A percentile compares a stretch with the other conserved stretches of the same genome.
Conservation (phyloP, 2,329 filamentous ascomycete species). For the Cladosporium sphaerospermum region DNA sequence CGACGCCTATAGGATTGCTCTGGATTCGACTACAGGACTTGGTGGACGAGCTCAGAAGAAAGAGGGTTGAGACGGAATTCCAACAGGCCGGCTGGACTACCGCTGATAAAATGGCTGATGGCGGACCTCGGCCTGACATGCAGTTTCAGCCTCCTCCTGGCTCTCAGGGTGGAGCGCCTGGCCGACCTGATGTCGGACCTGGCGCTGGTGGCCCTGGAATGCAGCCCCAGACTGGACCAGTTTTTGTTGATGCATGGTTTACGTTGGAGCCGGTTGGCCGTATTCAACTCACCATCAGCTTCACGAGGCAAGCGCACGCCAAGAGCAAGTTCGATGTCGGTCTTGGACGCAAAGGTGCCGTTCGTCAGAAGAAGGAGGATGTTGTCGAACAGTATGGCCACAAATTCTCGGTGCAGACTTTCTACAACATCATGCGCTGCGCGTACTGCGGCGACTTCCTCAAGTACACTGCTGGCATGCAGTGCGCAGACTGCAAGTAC, state of each 20-base stretch:
- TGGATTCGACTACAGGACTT: constrained; percentile 98
- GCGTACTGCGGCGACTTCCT: constrained; percentile 96
- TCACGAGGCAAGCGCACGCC: constrained; percentile 83
- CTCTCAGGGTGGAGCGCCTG: constrained; percentile 29
- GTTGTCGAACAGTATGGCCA: constrained; percentile 98
- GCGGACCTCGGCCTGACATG: constrained; percentile 46
- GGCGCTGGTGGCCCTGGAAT: constrained; percentile 36
- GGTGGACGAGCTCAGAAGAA: constrained; percentile 91
- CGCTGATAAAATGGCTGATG: constrained; percentile 82
- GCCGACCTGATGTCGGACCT: constrained; percentile 13
- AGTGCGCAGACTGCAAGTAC: constrained; percentile 99
- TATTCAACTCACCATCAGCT: constrained; percentile 85
- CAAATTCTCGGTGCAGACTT: constrained; percentile 97
- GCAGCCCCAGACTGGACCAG: constrained; percentile 46
- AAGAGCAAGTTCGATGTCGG: constrained; percentile 78
- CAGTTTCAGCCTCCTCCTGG: constrained; percentile 48
- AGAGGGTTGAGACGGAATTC: constrained; percentile 94
- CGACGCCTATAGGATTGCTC: constrained; percentile 86
- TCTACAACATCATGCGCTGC: constrained; percentile 99
- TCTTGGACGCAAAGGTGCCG: constrained; percentile 88
- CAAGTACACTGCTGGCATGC: constrained; percentile 98
- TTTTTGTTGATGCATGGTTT: constrained; percentile 87
- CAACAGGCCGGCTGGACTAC: constrained; percentile 95
- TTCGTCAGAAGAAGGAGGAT: constrained; percentile 96
- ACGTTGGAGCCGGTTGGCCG: constrained; percentile 89